Conservation (phyloP, 139 green algal genomes). For the Chlorella sp. region DNA sequence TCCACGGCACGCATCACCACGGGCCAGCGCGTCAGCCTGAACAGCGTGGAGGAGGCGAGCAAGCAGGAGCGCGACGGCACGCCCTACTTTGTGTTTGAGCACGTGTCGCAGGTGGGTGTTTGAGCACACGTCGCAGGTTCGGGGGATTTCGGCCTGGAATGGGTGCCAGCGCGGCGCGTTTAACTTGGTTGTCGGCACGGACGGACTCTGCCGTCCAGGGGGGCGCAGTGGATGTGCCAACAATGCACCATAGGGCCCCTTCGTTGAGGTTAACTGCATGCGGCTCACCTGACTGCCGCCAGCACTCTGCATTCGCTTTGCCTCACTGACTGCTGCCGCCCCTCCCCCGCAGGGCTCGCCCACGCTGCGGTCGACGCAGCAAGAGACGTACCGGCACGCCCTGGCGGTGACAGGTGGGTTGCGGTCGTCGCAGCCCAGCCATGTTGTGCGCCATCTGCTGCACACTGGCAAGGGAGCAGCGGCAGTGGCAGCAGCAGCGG, state of each 20-base stretch:
- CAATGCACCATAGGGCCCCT: no score
- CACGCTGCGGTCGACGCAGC: constrained; percentile 46
- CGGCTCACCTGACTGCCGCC: no score
- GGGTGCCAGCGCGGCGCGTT: no score
- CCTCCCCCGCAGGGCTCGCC: constrained; percentile 68
- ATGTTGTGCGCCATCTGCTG: no score
- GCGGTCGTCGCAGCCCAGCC: not conserved
- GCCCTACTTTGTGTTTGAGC: constrained; percentile 84
- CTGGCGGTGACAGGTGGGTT: constrained; percentile 71
- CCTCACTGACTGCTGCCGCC: no score
- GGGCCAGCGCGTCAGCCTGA: constrained; percentile 81
- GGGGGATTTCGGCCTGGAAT: not conserved
- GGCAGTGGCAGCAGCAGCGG: no score
- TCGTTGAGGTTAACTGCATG: no score
- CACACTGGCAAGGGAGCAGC: no score
- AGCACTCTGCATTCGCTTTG: not conserved
- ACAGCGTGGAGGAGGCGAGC: constrained; percentile 66
- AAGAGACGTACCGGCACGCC: constrained; percentile 81
- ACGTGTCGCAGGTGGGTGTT: constrained; percentile 67
- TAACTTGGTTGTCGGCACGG: no score
- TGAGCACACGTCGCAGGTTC: not conserved
- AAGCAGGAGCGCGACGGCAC: constrained; percentile 44
- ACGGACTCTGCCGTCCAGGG: no score
- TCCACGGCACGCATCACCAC: constrained; percentile 79
- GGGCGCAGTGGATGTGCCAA: no score